Conservation (phyloP, 164 flowering plant species). For the Echeveria elegans region DNA sequence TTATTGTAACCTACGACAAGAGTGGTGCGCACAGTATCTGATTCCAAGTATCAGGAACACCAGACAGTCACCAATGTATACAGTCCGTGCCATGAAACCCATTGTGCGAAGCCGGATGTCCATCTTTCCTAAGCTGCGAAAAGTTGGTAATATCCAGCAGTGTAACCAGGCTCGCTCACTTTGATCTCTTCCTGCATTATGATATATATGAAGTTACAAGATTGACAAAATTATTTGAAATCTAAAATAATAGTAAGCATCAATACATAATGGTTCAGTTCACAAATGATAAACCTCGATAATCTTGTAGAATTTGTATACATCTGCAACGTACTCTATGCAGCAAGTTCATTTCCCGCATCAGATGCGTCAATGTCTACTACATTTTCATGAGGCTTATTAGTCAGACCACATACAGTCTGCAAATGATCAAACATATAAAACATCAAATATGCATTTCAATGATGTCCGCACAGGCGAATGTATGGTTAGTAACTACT, state of each 20-base stretch:
- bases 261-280: not conserved
- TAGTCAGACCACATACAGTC: conserved; percentile 62
- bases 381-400: conserved; percentile 42
- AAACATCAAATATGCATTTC: not conserved
- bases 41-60: no score
- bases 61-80: no score
- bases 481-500: no score
- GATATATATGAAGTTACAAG: no score
- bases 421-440: conserved; percentile 12
- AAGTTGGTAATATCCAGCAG: no score
- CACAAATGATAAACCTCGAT: conserved; percentile 6
- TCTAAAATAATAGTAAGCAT: not conserved
- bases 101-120: no score
- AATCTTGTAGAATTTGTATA: conserved; percentile 10
- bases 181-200: conserved; percentile 42
- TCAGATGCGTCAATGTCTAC: conserved; percentile 75
- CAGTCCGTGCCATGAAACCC: no score
- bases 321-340: conserved; percentile 24
- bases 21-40: no score
- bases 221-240: not conserved
- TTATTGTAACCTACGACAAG: no score
- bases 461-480: not conserved
- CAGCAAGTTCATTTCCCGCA: conserved; percentile 48
- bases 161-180: no score
- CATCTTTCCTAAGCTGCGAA: no score